These are phyloP conservation scores for Saturnispora saitoi DNA, from an alignment of 805 yeast species.

Conservation along the genomic window DNA sequence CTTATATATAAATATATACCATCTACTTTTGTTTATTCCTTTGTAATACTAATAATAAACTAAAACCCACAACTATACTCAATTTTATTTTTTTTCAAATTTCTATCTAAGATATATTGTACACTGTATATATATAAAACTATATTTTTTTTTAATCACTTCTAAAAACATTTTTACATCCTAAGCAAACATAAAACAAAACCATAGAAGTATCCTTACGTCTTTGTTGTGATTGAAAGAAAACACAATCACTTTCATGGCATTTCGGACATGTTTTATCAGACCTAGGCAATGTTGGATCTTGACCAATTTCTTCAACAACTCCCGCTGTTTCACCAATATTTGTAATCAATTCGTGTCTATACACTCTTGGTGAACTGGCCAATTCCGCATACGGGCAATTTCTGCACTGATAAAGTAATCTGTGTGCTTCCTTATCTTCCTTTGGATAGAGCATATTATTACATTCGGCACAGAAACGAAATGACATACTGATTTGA, in stretches of 20 bases:
- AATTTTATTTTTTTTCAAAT: too few species aligned
- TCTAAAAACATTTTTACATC: slow-evolving; percentile 70
- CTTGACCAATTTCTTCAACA: slow-evolving; percentile 89
- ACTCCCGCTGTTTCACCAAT: slow-evolving; percentile 97
- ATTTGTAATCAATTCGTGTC: slow-evolving; percentile 86
- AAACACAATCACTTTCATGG: slow-evolving; percentile 82
- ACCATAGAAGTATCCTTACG: slow-evolving; percentile 94
- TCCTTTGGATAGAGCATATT: slow-evolving; percentile 97
- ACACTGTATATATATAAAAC: too few species aligned
- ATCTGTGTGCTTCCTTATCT: slow-evolving; percentile 68
- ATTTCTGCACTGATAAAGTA: slow-evolving; percentile 88
- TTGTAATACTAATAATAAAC: too few species aligned
- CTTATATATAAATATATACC: too few species aligned
- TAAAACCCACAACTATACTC: too few species aligned
- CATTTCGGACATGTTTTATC: slow-evolving; percentile 92
- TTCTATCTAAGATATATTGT: too few species aligned
- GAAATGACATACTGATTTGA: slow-evolving; percentile 47
- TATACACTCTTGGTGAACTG: slow-evolving; percentile 74
- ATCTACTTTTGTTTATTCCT: too few species aligned
- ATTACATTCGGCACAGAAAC: slow-evolving; percentile 95
- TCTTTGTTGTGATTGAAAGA: slow-evolving; percentile 93
- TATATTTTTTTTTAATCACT: not conserved
- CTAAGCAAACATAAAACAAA: slow-evolving; percentile 82
- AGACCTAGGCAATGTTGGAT: slow-evolving; percentile 96
- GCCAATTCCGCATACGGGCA: slow-evolving; percentile 92